phyloP scores from a whole-genome alignment of 805 yeast species.

The Starmerella bombicola region DNA sequence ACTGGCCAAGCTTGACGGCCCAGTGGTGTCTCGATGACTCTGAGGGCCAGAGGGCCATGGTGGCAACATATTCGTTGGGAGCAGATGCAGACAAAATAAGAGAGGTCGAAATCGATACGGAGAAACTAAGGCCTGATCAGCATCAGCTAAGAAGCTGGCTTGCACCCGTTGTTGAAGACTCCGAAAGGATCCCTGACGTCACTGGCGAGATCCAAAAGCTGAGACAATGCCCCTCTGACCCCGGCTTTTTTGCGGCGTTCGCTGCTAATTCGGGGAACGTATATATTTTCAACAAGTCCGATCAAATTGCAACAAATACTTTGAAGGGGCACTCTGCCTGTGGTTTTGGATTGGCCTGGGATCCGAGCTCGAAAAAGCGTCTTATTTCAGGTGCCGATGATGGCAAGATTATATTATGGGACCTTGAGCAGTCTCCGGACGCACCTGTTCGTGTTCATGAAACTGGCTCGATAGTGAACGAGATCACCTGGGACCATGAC shows the following conservation, averaged over 20 bases:
- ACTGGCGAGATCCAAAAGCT: conserved; percentile 10
- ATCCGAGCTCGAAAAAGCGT: conserved; percentile 17
- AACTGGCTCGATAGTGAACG: conserved; percentile 47
- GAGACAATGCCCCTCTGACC: conserved; percentile 13
- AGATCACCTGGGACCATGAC: conserved; percentile 45
- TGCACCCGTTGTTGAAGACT: conserved; percentile 4
- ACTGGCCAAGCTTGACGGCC: conserved; percentile 17
- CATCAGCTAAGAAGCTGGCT: conserved; percentile 10
- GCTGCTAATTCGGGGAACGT: conserved; percentile 11
- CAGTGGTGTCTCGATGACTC: conserved; percentile 14
- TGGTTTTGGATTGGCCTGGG: conserved; percentile 70
- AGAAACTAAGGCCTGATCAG: conserved; percentile 4
- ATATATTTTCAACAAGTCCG: conserved; percentile 3
- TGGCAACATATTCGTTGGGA: conserved; percentile 17
- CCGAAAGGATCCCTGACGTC: background rate
- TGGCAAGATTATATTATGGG: conserved; percentile 57
- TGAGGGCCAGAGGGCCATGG: conserved; percentile 12
- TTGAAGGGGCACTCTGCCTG: conserved; percentile 39
- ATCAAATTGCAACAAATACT: background rate
- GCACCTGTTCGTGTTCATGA: background rate
- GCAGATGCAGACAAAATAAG: conserved; percentile 16
- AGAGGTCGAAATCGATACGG: conserved; percentile 16
- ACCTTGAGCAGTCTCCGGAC: conserved; percentile 25
- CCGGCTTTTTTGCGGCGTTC: conserved; percentile 14
- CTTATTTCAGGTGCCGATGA: conserved; percentile 61